Percentiles rank a stretch among this genome's conserved stretches.
These are phyloP conservation scores for Balamuthia mandrillaris DNA, from an alignment of 208 protist genomes.

Conservation along the genomic window DNA sequence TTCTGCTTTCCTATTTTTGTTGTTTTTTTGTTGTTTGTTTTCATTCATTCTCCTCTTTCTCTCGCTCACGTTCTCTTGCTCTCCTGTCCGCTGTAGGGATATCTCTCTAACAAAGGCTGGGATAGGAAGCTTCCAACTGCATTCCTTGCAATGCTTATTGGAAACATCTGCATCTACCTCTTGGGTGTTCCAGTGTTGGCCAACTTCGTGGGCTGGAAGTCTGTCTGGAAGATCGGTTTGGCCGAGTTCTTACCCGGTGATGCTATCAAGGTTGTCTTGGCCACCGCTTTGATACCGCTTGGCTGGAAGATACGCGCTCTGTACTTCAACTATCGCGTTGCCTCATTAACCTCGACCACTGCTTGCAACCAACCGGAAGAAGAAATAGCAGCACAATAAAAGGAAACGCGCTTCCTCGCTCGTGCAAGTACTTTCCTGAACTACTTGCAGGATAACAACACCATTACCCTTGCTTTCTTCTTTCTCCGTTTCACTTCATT, in stretches of 20 bases:
- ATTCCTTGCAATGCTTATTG: slow-evolving; percentile 28
- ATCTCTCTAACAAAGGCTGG: slow-evolving; percentile 2
- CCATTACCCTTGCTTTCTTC: no score
- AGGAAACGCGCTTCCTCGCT: no score
- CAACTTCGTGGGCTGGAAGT: not conserved
- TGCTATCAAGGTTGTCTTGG: not conserved
- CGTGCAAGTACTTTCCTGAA: no score
- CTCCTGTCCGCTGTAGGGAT: no score
- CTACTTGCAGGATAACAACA: no score
- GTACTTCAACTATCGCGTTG: slow-evolving; percentile 15
- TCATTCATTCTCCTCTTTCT: not conserved
- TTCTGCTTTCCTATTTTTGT: not conserved
- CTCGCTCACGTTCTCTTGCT: no score
- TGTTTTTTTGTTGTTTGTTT: not conserved
- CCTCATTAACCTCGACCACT: no score
- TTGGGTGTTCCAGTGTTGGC: slow-evolving; percentile 16
- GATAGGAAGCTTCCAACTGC: not conserved
- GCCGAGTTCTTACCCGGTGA: not conserved
- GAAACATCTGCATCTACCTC: slow-evolving; percentile 6
- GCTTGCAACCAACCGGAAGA: no score
- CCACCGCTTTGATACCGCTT: not conserved
- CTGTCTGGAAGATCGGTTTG: slow-evolving; percentile 17
- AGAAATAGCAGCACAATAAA: no score
- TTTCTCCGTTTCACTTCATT: no score
- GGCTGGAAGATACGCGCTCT: not conserved